Percentiles rank a stretch among this genome's conserved stretches.
Evolutionary conservation across 169 alveolate species (phyloP).

Genomic region (Plasmodium knowlesi): DNA sequence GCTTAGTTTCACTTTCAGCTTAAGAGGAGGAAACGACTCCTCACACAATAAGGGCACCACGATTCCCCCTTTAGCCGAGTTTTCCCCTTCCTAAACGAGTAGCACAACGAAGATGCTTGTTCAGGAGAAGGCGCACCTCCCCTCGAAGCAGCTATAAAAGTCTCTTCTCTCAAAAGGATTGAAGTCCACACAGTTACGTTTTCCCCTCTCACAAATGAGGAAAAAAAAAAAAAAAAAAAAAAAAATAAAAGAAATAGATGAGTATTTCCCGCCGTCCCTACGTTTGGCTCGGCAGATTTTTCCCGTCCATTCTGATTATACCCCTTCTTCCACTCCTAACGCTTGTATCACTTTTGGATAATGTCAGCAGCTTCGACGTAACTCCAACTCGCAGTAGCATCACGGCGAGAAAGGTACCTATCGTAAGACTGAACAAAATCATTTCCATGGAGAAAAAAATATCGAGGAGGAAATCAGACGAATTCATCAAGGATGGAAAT

Average conservation of each 20-base stretch:
- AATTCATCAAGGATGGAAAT: slow-evolving; percentile 60
- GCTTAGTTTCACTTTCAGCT: not conserved
- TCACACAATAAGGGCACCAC: not conserved
- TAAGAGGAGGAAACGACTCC: not conserved
- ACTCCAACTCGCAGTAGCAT: not conserved
- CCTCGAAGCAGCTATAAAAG: not conserved
- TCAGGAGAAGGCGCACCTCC: not conserved
- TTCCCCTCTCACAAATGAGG: not conserved
- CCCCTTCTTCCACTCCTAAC: not conserved
- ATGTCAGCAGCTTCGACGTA: slow-evolving; percentile 20
- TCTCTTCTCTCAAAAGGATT: not conserved
- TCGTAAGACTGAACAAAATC: slow-evolving; percentile 53
- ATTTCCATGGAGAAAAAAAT: slow-evolving; percentile 43
- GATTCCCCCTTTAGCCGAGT: not conserved
- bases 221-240: not conserved
- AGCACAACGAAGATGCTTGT: not conserved
- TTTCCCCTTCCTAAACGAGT: not conserved
- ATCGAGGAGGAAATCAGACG: slow-evolving; percentile 65
- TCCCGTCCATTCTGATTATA: not conserved
- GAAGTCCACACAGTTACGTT: not conserved
- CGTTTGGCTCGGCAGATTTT: not conserved
- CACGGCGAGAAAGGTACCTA: not conserved
- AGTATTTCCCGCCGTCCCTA: not conserved
- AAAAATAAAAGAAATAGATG: not conserved
- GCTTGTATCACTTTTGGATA: not conserved